Base-by-base conservation (phyloP, 768 basidiomycete species). In the Lactarius hatsudake region DNA sequence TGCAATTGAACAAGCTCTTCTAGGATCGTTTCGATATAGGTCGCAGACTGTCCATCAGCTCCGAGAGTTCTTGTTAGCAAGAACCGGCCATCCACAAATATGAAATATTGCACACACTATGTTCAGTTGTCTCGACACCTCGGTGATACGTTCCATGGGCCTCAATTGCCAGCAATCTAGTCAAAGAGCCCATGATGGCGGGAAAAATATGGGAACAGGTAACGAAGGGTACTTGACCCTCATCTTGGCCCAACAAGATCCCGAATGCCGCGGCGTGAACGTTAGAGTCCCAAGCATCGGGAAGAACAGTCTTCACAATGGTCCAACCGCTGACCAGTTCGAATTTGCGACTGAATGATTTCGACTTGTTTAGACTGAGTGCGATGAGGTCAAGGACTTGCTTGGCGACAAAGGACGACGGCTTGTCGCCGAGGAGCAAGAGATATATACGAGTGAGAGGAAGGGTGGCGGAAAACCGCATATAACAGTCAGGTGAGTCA, bases 291-390 rank as follows among this genome's bases (percentile, higher is more conserved):
- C 95, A 96, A 0, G 77, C 78, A 8, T 73, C 64, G 0, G 93
- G 90, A 23, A 96, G 72, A 32, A 89, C 83, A 4, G 81, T 81
- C 74, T 87, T 89, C 42, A 96, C 74, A 2, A 90, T 81, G 56
- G 81, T 86, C 90, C 94, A 96, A 10, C 95, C 95, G 61, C 88
- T 88, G 43, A 91, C 87, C 1, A 90, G 79, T 74, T 96, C 94
- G 71, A 96, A 94, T 71, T 91, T 94, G 63, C 89, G 81, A 56
- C 79, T 83, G 78, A 95, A 97, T 2, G 87, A 83, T 12, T 82
- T 73, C 0, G 87, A 86, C 34, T 80, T 75, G 18, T 76, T 77
- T 34, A 88, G 79, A 65, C 87, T 83, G 62, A 87, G 79, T 2
- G 80, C 79, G 10, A 93, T 81, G 23, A 94, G 76, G 1, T 76